A percentile compares a stretch with the other conserved stretches of the same genome.
Conservation (phyloP, 805 yeast genomes). For the Barnettozyma wickerhamii region DNA sequence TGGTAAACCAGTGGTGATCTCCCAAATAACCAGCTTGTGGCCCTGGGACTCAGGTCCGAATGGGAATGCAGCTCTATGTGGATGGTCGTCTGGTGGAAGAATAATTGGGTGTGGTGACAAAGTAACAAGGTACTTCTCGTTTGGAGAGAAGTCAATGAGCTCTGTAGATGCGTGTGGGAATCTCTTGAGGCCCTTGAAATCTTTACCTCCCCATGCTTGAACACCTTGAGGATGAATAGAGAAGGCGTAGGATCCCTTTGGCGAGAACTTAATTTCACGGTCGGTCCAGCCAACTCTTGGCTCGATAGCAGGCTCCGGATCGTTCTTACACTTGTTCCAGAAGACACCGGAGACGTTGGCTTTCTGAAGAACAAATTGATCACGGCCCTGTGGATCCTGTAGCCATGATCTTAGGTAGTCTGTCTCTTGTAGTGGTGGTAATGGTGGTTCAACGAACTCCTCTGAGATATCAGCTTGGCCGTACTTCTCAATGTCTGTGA, state of each 20-base stretch:
- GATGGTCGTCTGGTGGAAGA: constrained; percentile 60
- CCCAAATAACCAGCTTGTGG: constrained; percentile 93
- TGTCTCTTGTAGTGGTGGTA: constrained; percentile 68
- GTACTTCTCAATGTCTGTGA: constrained; percentile 77
- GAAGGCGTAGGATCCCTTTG: constrained; percentile 84
- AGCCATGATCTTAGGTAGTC: constrained; percentile 90
- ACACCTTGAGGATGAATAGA: constrained; percentile 93
- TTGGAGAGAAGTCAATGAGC: constrained; percentile 87
- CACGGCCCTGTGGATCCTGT: constrained; percentile 83
- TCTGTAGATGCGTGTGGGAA: constrained; percentile 88
- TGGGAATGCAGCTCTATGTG: constrained; percentile 67
- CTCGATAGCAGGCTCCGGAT: constrained; percentile 73
- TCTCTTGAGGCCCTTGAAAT: constrained; percentile 67
- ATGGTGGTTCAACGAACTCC: constrained; percentile 64
- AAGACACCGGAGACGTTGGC: constrained; percentile 77
- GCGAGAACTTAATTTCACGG: constrained; percentile 84
- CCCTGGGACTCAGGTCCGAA: constrained; percentile 87
- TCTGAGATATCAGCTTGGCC: constrained; percentile 60
- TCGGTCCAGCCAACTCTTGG: constrained; percentile 85
- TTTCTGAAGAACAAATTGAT: constrained; percentile 78
- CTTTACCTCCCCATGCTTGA: constrained; percentile 92
- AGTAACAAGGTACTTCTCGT: constrained; percentile 85
- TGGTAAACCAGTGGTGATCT: constrained; percentile 74
- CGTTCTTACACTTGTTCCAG: constrained; percentile 74
- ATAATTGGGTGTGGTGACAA: constrained; percentile 81